These are phyloP conservation scores for Pichia sp. DNA, from an alignment of 1,139 yeast species.

Conservation along the genomic window DNA sequence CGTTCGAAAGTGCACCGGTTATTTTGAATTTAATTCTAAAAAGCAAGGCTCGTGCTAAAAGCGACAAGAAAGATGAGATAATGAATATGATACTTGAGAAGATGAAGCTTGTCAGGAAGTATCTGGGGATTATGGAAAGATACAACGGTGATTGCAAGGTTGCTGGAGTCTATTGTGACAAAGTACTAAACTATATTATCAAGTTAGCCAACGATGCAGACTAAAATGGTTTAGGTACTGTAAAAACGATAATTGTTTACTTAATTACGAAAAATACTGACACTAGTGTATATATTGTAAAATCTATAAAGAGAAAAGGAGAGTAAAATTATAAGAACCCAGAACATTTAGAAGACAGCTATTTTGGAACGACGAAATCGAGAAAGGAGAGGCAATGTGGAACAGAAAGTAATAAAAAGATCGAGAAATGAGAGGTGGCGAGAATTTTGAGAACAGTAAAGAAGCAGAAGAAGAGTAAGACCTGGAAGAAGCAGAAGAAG, in stretches of 20 bases:
- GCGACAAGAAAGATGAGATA: background rate
- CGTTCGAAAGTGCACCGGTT: conserved; percentile 10
- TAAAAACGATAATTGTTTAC: no score
- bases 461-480: no score
- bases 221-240: background rate
- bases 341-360: background rate
- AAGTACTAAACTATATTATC: conserved; percentile 20
- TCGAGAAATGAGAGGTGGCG: no score
- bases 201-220: background rate
- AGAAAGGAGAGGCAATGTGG: background rate
- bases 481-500: background rate
- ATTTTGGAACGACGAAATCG: background rate
- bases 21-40: conserved; percentile 1
- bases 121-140: conserved; percentile 20
- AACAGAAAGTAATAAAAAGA: no score
- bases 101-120: conserved; percentile 20
- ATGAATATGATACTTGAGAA: conserved; percentile 18
- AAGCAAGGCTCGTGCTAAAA: background rate
- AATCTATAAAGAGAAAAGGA: conserved; percentile 1
- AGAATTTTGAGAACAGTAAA: no score
- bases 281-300: conserved; percentile 2
- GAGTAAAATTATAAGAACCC: background rate
- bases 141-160: conserved; percentile 23
- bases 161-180: conserved; percentile 22
- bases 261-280: background rate